Base-by-base conservation (phyloP, 78 protist genomes). In the Mastigamoeba balamuthi region DNA sequence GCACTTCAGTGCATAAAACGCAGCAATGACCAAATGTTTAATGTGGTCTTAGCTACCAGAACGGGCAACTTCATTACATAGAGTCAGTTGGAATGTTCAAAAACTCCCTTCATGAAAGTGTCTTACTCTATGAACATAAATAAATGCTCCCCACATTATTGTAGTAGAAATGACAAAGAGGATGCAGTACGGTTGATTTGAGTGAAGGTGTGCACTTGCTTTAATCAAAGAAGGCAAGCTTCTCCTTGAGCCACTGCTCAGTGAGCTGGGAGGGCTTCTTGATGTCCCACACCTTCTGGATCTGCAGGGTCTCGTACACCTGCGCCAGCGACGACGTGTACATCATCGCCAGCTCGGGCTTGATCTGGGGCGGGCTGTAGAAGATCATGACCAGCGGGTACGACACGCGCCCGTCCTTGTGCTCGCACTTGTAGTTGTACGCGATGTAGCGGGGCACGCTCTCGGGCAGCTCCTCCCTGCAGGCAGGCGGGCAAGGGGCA, bases 341-440 rank as follows among this genome's bases (percentile, higher is more conserved):
- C 71, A 82, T 76, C 91, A 87, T 87, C 6, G 77, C 77, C 25
- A 77, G 37, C 17, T 75, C 73, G 65, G 91, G 91, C 39, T 53
- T 40, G 78, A 65, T 80, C 66, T 77, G 84, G 28, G 73, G 64
- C 36, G 91, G 91, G 83, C 76, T 69, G 37, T 44, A 72, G 75
- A 75, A 87, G 40, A 87, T 87, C 70, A 87, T 76, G 30, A 77
- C 67, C 66, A 87, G 58, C 53, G 86, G 91, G 66, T 33, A 76
- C 43, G 87, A 81, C 29, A 72, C 6, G 52, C 91, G 78, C 28
- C 85, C 87, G 53, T 87, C 91, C 65, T 40, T 78, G 36, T 87
- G 91, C 38, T 69, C 63, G 80, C 80, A 78, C 69, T 74, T 77
- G 69, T 66, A 74, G 28, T 78, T 81, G 40, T 77, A 76, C 7